Evolutionary conservation across 495 filamentous ascomycete genomes (phyloP).

Genomic region (Aspergillus wentii): DNA sequence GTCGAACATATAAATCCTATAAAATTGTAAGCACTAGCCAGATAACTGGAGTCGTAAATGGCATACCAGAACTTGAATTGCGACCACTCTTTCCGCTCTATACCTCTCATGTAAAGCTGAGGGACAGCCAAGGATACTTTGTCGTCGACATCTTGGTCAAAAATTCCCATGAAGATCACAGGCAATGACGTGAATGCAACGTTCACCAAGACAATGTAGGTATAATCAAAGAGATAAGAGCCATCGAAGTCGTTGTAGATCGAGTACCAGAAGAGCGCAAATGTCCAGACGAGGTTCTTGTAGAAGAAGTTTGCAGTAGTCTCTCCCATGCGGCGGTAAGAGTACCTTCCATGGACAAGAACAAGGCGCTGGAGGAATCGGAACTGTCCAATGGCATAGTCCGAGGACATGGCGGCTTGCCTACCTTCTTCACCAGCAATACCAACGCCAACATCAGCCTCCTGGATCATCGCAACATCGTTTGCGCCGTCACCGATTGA

Average conservation of each 20-base stretch:
- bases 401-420: conserved; percentile 97
- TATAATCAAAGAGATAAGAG: conserved; percentile 95
- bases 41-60: neutral
- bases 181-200: conserved; percentile 95
- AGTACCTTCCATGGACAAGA: conserved; percentile 95
- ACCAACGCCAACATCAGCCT: conserved; percentile 96
- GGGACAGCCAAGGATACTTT: conserved; percentile 91
- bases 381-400: conserved; percentile 98
- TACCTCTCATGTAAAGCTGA: conserved; percentile 91
- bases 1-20: conserved; percentile 93
- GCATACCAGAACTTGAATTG: conserved; percentile 91
- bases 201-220: conserved; percentile 94
- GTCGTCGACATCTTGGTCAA: conserved; percentile 96
- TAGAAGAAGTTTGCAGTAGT: conserved; percentile 99
- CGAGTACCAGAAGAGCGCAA: conserved; percentile 97
- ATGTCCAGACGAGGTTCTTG: conserved; percentile 96
- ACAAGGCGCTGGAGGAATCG: conserved; percentile 87
- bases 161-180: conserved; percentile 91
- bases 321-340: conserved; percentile 88
- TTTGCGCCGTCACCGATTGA: conserved; percentile 97
- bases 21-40: conserved; percentile 16
- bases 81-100: conserved; percentile 97
- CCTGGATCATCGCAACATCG: conserved; percentile 99
- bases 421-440: conserved; percentile 97
- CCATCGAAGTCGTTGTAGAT: conserved; percentile 94